Base-by-base conservation (phyloP, 345 rosid species). In the Eucalyptus albens region DNA sequence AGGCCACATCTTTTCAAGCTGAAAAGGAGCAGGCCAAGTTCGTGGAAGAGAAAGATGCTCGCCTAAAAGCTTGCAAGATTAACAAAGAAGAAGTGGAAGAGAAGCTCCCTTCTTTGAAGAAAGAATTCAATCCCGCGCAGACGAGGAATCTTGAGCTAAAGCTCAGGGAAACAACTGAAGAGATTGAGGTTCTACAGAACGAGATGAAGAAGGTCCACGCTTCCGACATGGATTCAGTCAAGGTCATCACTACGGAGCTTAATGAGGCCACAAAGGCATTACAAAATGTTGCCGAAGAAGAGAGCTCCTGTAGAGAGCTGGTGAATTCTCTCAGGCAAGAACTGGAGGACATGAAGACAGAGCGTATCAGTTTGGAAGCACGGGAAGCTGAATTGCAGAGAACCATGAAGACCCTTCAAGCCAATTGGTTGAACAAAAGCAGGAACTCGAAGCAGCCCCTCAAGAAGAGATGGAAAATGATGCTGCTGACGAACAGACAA, bases 121-220 rank as follows among this genome's bases (percentile, higher is more conserved):
- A 93, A 87, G 95, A 93, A 45, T 94, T 91, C 81, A 91, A 97
- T 47, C 96, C 97, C 45, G 95, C 94, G 33, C 67, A 93, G 59
- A 90, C 93, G 7, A 89, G 81, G 44, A 90, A 83, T 88, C 96
- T 96, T 12, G 97, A 98, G 90, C 87, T 55, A 7, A 93, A 94
- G 86, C 92, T 96, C 1, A 88, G 50, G 6, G 96, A 95, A 89
- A 94, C 95, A 9, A 94, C 94, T n/a, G 89, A 60, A 5, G 99
- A 96, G 91, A 95, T 98, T 51, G 96, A 96, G 90, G 51, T 60
- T 56, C 87, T 97, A 50, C 94, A 95, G 53, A 94, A 92, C 40
- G 96, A 95, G 92, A 95, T 95, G 96, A 94, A 92, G 90, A 93
- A 89, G 90, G 93, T 94, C 31, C 98, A 97, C 88, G 95, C 94